A percentile compares a stretch with the other conserved stretches of the same genome.
Conservation (phyloP, 768 basidiomycete genomes). For the Lactarius tabidus region DNA sequence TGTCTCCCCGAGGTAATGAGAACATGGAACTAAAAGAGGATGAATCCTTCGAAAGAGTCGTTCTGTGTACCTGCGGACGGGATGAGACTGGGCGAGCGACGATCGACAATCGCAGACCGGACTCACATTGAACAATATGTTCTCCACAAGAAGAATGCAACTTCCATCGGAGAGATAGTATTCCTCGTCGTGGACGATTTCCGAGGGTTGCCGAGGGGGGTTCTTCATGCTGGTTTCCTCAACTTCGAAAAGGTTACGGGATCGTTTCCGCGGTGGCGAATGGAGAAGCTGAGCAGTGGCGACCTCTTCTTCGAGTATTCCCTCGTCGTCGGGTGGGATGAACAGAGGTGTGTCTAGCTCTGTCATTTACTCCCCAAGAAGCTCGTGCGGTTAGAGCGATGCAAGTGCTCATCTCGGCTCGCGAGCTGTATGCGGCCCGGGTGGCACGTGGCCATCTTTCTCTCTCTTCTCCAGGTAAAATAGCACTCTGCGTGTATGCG, state of each 20-base stretch:
- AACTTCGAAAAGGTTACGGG: constrained; percentile 11
- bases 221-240: constrained; percentile 5
- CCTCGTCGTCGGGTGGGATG: constrained; percentile 25
- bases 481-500: constrained; percentile 61
- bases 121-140: constrained; percentile 25
- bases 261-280: constrained; percentile 25
- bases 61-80: constrained; percentile 22
- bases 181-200: constrained; percentile 21
- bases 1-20: constrained; percentile 55
- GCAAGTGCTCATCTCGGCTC: neutral
- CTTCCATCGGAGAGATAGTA: constrained; percentile 26
- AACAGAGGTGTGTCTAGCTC: constrained; percentile 23
- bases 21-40: constrained; percentile 68
- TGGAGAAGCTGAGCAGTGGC: constrained; percentile 20
- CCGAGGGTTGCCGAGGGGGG: neutral
- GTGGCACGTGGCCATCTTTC: neutral
- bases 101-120: neutral
- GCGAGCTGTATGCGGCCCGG: neutral
- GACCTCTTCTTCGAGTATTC: constrained; percentile 9
- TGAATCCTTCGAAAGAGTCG: constrained; percentile 50
- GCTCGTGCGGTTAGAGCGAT: neutral
- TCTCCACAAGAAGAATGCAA: constrained; percentile 24
- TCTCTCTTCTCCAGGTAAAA: neutral
- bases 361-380: constrained; percentile 17
- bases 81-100: neutral